Conservation (phyloP, 2,329 filamentous ascomycete species). For the Claviceps cyperi region DNA sequence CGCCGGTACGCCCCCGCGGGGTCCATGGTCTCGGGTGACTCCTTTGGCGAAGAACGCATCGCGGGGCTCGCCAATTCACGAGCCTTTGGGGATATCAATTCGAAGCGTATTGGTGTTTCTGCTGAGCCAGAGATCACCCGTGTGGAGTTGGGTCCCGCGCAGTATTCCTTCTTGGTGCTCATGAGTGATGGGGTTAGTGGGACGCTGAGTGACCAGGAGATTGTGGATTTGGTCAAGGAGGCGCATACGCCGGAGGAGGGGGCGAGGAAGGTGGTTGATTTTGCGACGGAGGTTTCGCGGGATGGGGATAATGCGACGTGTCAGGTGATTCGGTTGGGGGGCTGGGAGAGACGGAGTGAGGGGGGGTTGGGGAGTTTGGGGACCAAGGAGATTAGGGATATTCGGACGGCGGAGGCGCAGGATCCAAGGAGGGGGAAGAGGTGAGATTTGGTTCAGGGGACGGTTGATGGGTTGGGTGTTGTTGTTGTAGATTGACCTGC, state of each 20-base stretch:
- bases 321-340: conserved; percentile 50
- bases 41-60: conserved; percentile 94
- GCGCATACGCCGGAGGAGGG: conserved; percentile 81
- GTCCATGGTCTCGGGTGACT: conserved; percentile 73
- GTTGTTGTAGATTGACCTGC: no score
- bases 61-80: conserved; percentile 86
- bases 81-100: conserved; percentile 81
- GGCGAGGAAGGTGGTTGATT: conserved; percentile 63
- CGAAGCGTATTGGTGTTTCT: conserved; percentile 84
- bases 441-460: conserved; percentile 11
- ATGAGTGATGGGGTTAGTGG: conserved; percentile 82
- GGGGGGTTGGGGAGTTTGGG: conserved; percentile 80
- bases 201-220: conserved; percentile 79
- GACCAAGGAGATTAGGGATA: conserved; percentile 83
- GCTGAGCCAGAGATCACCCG: conserved; percentile 82
- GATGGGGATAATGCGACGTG: conserved; percentile 57
- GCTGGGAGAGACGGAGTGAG: conserved; percentile 61
- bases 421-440: conserved; percentile 61
- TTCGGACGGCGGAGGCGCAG: conserved; percentile 62
- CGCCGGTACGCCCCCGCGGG: conserved; percentile 65
- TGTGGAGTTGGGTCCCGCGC: conserved; percentile 64
- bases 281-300: conserved; percentile 69
- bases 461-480: no score
- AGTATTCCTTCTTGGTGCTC: conserved; percentile 81
- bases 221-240: conserved; percentile 92